Evolutionary conservation across 768 basidiomycete species (phyloP), one percentile per base, ranked within the genome.

Genomic region (Tephrocybe sp.): DNA sequence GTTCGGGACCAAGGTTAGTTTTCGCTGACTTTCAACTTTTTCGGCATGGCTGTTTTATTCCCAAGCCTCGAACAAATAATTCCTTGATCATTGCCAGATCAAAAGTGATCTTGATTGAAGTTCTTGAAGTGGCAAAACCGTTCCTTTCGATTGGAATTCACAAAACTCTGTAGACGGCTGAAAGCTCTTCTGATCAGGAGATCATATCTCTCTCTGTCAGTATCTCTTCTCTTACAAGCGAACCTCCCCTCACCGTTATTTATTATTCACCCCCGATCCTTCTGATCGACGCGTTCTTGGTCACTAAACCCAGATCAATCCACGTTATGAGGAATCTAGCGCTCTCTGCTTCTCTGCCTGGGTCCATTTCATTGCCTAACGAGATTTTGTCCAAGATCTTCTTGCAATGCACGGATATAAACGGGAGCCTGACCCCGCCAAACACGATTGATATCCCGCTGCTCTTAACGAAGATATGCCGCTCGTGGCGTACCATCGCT

Each of bases 321-420:
- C 42, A 29, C 27, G 44, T 36, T 41, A 56, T 56, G 53, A 45
- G 45, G 24, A 45, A 50, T 45, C 30, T 12, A 36, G n/a, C 23
- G 29, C 31, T 29, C 31, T 10, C 42, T 40, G 49, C 54, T 45
- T 54, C 45, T 49, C 24, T 42, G 41, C 38, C 45, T 38, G 52
- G 49, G 31, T 27, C 50, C 15, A 42, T 36, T 46, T 25, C 36
- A 11, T 47, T 74, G 37, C 72, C 72, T 22, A 62, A 65, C 43
- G 72, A 74, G 59, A 62, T 73, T 21, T 54, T 74, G 19, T 74
- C 72, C 19, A 68, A 71, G 52, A 71, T 74, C 49, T 74, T 74
- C 52, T 61, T 73, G n/a, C 63, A 69, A 33, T 69, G 68, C 54
- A 63, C 66, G 21, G 66, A 68, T 48, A 52, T 56, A 48, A 52